Conservation (phyloP, 78 protist genomes). For the Blattamonas nauphoetae region DNA sequence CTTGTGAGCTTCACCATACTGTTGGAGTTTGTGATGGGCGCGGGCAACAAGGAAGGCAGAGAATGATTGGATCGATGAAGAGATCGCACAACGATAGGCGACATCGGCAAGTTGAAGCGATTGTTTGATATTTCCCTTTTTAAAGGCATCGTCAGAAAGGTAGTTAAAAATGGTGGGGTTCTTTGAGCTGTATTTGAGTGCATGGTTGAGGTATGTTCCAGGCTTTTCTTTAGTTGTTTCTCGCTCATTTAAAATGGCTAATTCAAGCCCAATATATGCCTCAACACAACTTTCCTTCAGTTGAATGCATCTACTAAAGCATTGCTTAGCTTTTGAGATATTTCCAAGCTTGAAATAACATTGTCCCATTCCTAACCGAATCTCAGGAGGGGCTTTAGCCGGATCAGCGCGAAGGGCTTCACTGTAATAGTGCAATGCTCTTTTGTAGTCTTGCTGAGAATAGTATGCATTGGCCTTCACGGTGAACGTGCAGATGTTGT, state of each 20-base stretch:
- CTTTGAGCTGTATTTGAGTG: no score
- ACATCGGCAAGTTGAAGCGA: no score
- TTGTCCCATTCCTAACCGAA: not conserved
- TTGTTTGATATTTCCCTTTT: no score
- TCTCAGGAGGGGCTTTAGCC: not conserved
- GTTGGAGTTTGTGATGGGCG: no score
- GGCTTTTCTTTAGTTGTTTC: no score
- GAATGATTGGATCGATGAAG: no score
- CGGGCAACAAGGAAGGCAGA: no score
- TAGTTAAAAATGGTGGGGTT: no score
- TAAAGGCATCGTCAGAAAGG: no score
- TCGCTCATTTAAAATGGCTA: not conserved
- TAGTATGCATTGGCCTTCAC: not conserved
- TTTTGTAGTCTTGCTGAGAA: not conserved
- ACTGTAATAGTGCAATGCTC: not conserved
- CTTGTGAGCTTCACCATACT: no score
- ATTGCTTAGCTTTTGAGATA: not conserved
- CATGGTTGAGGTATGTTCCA: no score
- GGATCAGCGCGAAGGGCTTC: not conserved
- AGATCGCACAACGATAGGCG: no score
- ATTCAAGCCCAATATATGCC: not conserved
- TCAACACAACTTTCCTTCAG: not conserved
- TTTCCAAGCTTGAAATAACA: not conserved
- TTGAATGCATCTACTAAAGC: not conserved
- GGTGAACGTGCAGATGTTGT: not conserved